A percentile compares a stretch with the other conserved stretches of the same genome.
phyloP scores from a whole-genome alignment of 352 stramenopile genomes.

The Phytophthora syringae region DNA sequence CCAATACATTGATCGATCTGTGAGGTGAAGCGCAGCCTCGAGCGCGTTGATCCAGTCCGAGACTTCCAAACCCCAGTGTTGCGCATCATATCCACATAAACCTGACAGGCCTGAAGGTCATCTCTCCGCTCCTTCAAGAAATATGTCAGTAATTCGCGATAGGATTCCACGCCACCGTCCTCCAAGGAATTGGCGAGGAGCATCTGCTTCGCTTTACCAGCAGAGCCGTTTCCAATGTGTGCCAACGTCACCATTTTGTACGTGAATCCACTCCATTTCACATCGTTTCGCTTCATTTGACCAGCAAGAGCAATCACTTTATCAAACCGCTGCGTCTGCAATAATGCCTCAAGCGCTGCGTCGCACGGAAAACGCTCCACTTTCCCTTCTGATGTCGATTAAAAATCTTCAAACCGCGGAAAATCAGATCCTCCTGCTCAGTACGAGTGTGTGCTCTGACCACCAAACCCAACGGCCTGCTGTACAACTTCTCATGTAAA shows the following conservation, averaged over 20 bases:
- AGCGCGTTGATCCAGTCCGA: constrained; percentile 61
- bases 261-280: constrained; percentile 9
- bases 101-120: constrained; percentile 37
- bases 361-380: constrained; percentile 6
- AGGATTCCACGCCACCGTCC: constrained; percentile 46
- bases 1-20: constrained; percentile 62
- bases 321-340: constrained; percentile 10
- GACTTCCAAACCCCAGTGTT: constrained; percentile 45
- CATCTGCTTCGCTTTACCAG: constrained; percentile 10
- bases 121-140: constrained; percentile 45
- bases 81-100: constrained; percentile 68
- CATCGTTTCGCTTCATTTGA: constrained; percentile 5
- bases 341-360: constrained; percentile 11
- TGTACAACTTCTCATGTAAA: constrained; percentile 8
- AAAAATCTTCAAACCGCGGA: constrained; percentile 15
- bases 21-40: constrained; percentile 43
- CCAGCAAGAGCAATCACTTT: constrained; percentile 4
- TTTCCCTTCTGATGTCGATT: constrained; percentile 5
- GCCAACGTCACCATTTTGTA: constrained; percentile 15
- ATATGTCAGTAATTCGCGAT: constrained; percentile 56
- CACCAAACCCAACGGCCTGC: constrained; percentile 7
- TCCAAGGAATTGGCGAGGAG: constrained; percentile 38
- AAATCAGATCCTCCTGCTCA: neutral
- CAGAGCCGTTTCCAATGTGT: constrained; percentile 8
- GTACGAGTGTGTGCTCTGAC: constrained; percentile 12